Conservation (phyloP, 257 asterid genomes). For the Lithospermum erythrorhizon region DNA sequence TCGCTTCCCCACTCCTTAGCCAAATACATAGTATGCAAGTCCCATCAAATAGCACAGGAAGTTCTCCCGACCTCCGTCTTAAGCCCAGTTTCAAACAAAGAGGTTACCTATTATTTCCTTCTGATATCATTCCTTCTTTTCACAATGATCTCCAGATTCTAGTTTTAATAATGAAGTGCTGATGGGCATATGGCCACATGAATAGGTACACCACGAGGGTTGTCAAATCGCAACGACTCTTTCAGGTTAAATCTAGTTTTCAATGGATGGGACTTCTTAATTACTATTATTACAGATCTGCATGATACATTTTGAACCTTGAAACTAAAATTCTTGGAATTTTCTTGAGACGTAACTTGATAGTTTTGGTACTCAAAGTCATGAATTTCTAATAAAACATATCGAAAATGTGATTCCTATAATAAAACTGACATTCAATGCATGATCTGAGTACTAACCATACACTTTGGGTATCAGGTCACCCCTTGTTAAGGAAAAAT, state of each 20-base stretch:
- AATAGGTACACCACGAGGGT: background rate
- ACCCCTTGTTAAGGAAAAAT: slow-evolving; percentile 39
- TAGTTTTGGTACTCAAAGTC: too few relatives aligned
- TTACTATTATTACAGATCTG: too few relatives aligned
- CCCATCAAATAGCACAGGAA: slow-evolving; percentile 8
- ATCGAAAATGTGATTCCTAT: background rate
- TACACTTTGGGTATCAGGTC: slow-evolving; percentile 31
- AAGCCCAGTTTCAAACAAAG: slow-evolving; percentile 7
- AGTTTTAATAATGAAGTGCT: background rate
- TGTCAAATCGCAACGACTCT: background rate
- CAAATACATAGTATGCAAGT: slow-evolving; percentile 32
- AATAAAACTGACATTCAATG: background rate
- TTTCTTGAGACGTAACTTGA: too few relatives aligned
- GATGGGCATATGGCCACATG: background rate
- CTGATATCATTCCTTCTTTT: background rate
- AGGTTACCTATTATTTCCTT: slow-evolving; percentile 12
- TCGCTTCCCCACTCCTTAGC: slow-evolving; percentile 42
- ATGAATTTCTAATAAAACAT: background rate
- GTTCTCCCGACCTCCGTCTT: slow-evolving; percentile 11
- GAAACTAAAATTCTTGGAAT: too few relatives aligned
- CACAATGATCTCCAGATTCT: background rate
- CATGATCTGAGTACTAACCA: slow-evolving; percentile 1
- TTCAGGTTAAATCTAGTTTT: background rate
- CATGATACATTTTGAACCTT: too few relatives aligned
- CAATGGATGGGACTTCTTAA: too few relatives aligned